Evolutionary conservation across 768 basidiomycete species (phyloP).

Genomic region (Cystofilobasidium bisporidii): DNA sequence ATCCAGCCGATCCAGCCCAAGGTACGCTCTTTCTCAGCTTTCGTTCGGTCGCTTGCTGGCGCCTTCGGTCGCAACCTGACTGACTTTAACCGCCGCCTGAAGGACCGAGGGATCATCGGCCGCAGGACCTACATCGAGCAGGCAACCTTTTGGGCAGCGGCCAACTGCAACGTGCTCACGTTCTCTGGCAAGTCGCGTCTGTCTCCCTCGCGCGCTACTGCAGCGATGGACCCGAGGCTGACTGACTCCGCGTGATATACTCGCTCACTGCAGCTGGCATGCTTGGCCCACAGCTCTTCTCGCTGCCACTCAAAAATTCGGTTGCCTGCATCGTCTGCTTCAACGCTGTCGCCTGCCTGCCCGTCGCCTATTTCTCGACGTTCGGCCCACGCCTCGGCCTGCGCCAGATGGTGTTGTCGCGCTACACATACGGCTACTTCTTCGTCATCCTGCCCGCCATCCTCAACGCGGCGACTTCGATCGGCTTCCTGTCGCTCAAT

Average conservation of each 20-base stretch:
- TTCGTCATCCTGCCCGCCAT: constrained; percentile 38
- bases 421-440: constrained; percentile 48
- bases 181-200: constrained; percentile 2
- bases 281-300: constrained; percentile 55
- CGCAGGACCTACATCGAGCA: constrained; percentile 11
- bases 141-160: constrained; percentile 8
- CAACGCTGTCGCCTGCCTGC: constrained; percentile 51
- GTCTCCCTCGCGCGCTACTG: no score
- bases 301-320: constrained; percentile 53
- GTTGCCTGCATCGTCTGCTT: constrained; percentile 56
- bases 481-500: constrained; percentile 58
- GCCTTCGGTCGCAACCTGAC: neutral
- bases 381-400: constrained; percentile 72
- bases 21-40: constrained; percentile 1
- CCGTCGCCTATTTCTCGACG: constrained; percentile 61
- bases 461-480: constrained; percentile 53
- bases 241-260: no score
- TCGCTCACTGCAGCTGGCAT: constrained; percentile 45
- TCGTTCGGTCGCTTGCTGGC: neutral
- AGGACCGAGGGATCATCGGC: constrained; percentile 13
- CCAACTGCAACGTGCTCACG: constrained; percentile 26
- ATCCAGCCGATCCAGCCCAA: constrained; percentile 20
- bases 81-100: neutral
- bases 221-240: no score
- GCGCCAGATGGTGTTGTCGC: constrained; percentile 69